Conservation (phyloP, 495 filamentous ascomycete species). For the Penicillium steckii region DNA sequence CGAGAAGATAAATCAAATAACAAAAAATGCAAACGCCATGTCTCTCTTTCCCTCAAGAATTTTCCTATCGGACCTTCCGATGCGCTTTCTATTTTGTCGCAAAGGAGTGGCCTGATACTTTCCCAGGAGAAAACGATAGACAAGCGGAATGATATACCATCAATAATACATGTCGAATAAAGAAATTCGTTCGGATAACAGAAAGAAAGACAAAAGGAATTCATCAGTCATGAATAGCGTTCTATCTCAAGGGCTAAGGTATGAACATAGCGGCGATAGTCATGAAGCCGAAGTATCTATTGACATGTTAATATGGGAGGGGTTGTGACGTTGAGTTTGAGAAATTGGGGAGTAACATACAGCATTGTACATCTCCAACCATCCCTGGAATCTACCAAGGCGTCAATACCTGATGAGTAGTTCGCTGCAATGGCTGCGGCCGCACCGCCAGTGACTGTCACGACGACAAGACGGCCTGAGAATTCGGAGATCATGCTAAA, state of each 20-base stretch:
- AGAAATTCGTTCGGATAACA: constrained; percentile 1
- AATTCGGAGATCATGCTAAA: constrained; percentile 54
- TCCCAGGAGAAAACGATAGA: neutral
- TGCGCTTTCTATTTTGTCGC: neutral
- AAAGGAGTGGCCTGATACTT: neutral
- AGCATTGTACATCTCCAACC: constrained; percentile 41
- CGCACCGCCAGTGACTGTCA: constrained; percentile 39
- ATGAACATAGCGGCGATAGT: constrained; percentile 41
- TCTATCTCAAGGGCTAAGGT: constrained; percentile 15
- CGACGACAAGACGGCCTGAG: constrained; percentile 52
- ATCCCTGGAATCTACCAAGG: constrained; percentile 37
- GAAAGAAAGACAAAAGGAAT: constrained; percentile 5
- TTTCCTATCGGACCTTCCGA: too few species aligned
- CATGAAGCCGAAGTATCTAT: constrained; percentile 47
- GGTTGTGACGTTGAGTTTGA: neutral
- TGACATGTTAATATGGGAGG: constrained; percentile 3
- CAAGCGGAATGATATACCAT: neutral
- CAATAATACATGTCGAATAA: neutral
- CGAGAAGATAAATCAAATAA: neutral
- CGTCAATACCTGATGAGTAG: constrained; percentile 36
- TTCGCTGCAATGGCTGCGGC: constrained; percentile 38
- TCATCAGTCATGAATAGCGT: constrained; percentile 8
- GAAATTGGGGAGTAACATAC: constrained; percentile 23
- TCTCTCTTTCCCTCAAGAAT: neutral
- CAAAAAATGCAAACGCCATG: constrained; percentile 7